Percentiles rank a stretch among this genome's conserved stretches.
These are phyloP conservation scores for Pythium scleroteichum DNA, from an alignment of 352 stramenopile genomes.

Conservation along the genomic window DNA sequence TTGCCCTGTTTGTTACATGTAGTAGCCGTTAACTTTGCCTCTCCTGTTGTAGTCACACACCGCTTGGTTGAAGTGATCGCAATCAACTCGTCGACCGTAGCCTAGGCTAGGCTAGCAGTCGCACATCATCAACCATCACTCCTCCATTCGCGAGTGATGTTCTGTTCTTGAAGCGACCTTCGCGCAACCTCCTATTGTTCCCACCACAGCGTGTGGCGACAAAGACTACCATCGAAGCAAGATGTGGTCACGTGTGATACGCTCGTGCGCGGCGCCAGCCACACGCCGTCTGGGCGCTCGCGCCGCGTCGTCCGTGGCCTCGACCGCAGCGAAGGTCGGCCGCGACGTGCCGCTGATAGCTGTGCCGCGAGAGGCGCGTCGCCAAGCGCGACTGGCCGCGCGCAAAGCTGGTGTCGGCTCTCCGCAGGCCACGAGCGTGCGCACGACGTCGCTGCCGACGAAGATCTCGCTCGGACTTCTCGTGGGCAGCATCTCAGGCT, in stretches of 20 bases:
- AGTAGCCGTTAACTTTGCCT: too few relatives aligned
- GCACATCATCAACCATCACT: not conserved
- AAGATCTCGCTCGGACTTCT: constrained; percentile 72
- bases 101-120: not conserved
- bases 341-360: constrained; percentile 58
- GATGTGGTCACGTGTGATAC: constrained; percentile 29
- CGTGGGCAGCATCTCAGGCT: constrained; percentile 60
- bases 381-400: constrained; percentile 47
- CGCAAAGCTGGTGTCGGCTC: constrained; percentile 33
- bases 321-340: constrained; percentile 37
- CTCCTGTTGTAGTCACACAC: too few relatives aligned
- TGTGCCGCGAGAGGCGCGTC: constrained; percentile 61
- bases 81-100: too few relatives aligned
- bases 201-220: not conserved
- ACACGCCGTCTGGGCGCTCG: constrained; percentile 1
- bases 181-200: constrained; percentile 12
- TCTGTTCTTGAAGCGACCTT: constrained; percentile 17
- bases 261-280: constrained; percentile 14
- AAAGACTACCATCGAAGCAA: constrained; percentile 8
- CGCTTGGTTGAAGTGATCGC: too few relatives aligned
- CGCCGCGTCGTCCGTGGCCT: constrained; percentile 26
- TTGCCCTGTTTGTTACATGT: too few relatives aligned
- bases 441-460: constrained; percentile 70
- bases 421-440: constrained; percentile 47
- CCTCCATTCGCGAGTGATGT: too few relatives aligned